These are phyloP conservation scores for Leucocoprinus birnbaumii DNA, from an alignment of 768 basidiomycete genomes.

Conservation along the genomic window DNA sequence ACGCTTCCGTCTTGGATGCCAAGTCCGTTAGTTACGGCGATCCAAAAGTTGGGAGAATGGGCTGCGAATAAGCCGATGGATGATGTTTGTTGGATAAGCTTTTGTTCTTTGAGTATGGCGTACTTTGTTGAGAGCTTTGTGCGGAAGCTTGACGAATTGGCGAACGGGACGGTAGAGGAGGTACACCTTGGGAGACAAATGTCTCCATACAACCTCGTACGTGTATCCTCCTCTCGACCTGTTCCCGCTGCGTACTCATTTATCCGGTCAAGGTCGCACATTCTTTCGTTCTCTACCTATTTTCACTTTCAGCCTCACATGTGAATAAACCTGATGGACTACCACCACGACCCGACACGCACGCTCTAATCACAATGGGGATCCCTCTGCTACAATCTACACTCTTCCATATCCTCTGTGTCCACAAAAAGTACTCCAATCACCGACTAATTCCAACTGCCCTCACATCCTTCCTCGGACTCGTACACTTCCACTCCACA, in stretches of 20 bases:
- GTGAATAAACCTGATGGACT: constrained; percentile 35
- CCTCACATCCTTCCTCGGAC: constrained; percentile 53
- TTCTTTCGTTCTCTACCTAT: constrained; percentile 72
- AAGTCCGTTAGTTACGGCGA: constrained; percentile 15
- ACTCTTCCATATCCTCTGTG: constrained; percentile 63
- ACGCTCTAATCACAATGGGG: constrained; percentile 68
- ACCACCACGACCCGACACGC: constrained; percentile 68
- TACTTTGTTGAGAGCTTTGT: constrained; percentile 66
- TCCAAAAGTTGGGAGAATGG: constrained; percentile 42
- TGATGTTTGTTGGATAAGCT: constrained; percentile 72
- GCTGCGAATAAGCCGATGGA: constrained; percentile 48
- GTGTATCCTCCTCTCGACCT: constrained; percentile 20
- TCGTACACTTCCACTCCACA: constrained; percentile 67
- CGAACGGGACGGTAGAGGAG: constrained; percentile 41
- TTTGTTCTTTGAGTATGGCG: constrained; percentile 62
- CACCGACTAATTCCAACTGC: constrained; percentile 72
- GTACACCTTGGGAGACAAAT: constrained; percentile 31
- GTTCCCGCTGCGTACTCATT: constrained; percentile 1
- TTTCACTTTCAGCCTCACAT: constrained; percentile 65
- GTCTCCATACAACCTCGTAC: constrained; percentile 59
- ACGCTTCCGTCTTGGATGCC: constrained; percentile 21
- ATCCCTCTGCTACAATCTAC: constrained; percentile 73
- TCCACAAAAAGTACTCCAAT: constrained; percentile 58
- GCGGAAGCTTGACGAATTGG: constrained; percentile 50
- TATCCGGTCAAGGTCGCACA: constrained; percentile 54